These are phyloP conservation scores for Jamesozyma rosinii DNA, from an alignment of 805 yeast genomes.

Conservation along the genomic window DNA sequence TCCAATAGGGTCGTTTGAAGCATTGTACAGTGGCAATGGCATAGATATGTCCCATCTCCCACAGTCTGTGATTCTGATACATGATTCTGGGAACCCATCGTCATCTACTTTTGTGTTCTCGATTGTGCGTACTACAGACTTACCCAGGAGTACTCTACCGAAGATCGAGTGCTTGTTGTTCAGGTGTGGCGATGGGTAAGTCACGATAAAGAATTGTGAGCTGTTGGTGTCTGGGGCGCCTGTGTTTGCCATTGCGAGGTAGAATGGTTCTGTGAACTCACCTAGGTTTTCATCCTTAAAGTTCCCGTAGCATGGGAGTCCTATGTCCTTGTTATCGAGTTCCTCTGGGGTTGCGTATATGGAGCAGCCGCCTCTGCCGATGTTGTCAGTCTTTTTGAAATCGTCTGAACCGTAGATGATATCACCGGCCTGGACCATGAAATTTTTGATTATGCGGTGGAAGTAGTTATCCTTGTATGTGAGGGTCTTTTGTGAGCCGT, in stretches of 20 bases:
- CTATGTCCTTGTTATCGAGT: conserved; percentile 8
- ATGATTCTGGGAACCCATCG: conserved; percentile 35
- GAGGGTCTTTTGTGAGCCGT: conserved; percentile 19
- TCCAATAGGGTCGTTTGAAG: conserved; percentile 50
- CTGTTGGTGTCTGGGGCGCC: conserved; percentile 42
- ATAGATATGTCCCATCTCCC: conserved; percentile 52
- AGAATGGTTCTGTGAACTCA: conserved; percentile 36
- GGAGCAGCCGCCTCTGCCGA: conserved; percentile 42
- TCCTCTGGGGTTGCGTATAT: conserved; percentile 29
- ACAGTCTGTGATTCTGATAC: conserved; percentile 44
- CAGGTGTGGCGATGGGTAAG: conserved; percentile 63
- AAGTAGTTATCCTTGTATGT: conserved; percentile 40
- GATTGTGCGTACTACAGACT: conserved; percentile 56
- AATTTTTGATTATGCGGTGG: conserved; percentile 58
- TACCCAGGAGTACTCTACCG: conserved; percentile 62
- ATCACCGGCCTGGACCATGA: conserved; percentile 66
- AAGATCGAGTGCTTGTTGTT: conserved; percentile 69
- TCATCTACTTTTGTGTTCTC: conserved; percentile 43
- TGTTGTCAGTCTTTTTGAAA: conserved; percentile 17
- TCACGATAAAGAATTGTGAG: conserved; percentile 65
- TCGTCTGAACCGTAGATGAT: conserved; percentile 33
- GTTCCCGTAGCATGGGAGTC: conserved; percentile 26
- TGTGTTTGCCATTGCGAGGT: conserved; percentile 56
- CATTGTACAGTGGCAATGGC: conserved; percentile 51
- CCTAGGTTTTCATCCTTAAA: conserved; percentile 52